Percentiles rank a stretch among this genome's conserved stretches.
phyloP scores from a whole-genome alignment of 768 basidiomycete genomes.

The Leccinum truebloodii region DNA sequence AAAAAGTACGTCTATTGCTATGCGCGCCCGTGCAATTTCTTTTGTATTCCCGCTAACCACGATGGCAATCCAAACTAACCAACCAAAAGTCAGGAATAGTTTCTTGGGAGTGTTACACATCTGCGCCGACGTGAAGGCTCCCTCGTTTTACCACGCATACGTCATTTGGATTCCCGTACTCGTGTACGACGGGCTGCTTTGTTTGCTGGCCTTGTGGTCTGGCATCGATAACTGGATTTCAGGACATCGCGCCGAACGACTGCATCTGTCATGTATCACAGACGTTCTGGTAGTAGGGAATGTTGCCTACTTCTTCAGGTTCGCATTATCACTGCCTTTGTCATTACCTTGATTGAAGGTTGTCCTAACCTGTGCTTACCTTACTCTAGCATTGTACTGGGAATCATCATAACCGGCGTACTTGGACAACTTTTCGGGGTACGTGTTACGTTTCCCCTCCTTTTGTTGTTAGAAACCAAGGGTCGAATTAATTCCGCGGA shows the following conservation, averaged over 20 bases:
- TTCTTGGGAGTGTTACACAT: not conserved
- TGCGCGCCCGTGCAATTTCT: not conserved
- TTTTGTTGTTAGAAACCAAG: not conserved
- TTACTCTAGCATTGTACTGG: not conserved
- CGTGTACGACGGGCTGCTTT: constrained; percentile 12
- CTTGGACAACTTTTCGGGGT: constrained; percentile 8
- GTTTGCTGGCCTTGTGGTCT: constrained; percentile 10
- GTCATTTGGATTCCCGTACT: constrained; percentile 14
- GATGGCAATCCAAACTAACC: not conserved
- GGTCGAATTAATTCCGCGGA: not conserved
- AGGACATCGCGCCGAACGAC: not conserved
- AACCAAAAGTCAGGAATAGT: not conserved
- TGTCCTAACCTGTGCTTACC: not conserved
- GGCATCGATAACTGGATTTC: not conserved
- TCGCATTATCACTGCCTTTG: not conserved
- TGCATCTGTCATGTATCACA: not conserved
- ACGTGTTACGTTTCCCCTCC: not conserved
- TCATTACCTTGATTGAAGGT: not conserved
- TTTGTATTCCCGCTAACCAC: not conserved
- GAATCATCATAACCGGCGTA: not conserved
- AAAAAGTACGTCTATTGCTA: not conserved
- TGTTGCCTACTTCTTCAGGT: constrained; percentile 7
- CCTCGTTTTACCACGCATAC: constrained; percentile 7
- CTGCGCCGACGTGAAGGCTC: constrained; percentile 1
- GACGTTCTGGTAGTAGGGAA: not conserved